Evolutionary conservation across 1,284 basidiomycete genomes (phyloP), one percentile per base, ranked within the genome.

Genomic region (Cutaneotrichosporon cavernicola): DNA sequence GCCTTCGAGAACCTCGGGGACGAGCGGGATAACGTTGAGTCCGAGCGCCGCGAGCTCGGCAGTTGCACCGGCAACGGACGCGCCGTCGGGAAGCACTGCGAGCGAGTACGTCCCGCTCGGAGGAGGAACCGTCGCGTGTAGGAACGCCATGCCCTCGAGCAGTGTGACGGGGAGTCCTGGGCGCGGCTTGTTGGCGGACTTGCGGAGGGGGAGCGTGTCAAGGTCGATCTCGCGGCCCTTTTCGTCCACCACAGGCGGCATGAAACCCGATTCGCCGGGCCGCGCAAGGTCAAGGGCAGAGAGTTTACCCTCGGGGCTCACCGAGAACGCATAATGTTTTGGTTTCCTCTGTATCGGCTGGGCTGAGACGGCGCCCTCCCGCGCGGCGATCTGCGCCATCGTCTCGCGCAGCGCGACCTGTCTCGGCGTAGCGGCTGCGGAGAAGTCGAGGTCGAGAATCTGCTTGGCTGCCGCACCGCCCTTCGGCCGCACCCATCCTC

Each of bases 361-460:
- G n/a, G 14, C 22, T 1, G 59, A 38, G 5, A 26, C 34, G 11
- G 59, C 52, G 16, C 60, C 62, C 5, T 50, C 38, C 7, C 21
- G 50, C 21, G 34, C 47, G 1, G 65, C 62, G 10, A 70, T 70
- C 16, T 14, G 47, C 32, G 53, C 43, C 22, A 71, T 53, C 49
- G 58, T 55, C n/a, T 66, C 64, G 31, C 68, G 51, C 11, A 70
- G 32, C 16, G 56, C 56, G 5, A 43, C 58, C 40, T 69, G 66
- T n/a, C 63, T 64, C 30, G 57, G 56, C 16, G 55, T 65, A 5
- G 73, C 71, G 0, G 32, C 26, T 0, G 32, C 11, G 2, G 71
- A 69, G 30, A 72, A 75, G 57, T 75, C 70, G n/a, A 76, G 60
- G 43, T 73, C 70, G 8, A 72, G 65, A 14, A 69, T 47, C 11